These are phyloP conservation scores for Salvia splendens DNA, from an alignment of 257 asterid species.

Conservation along the genomic window DNA sequence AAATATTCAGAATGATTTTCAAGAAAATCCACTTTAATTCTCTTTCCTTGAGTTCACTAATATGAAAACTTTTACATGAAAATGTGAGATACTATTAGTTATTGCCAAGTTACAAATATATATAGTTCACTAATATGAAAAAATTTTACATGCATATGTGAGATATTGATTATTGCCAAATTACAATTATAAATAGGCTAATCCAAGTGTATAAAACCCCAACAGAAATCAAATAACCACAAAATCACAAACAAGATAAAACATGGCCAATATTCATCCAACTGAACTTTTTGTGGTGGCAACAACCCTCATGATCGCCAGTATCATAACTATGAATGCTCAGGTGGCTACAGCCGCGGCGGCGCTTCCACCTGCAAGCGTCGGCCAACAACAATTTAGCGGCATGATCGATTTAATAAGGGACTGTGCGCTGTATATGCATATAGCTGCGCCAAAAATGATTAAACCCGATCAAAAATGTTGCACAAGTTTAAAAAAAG, in stretches of 20 bases:
- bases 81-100: too few relatives aligned
- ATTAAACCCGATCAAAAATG: conserved; percentile 30
- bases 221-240: neutral
- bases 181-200: neutral
- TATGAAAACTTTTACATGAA: neutral
- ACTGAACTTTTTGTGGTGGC: neutral
- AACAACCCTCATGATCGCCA: conserved; percentile 13
- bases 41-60: neutral
- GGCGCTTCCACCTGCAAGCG: too few relatives aligned
- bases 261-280: conserved; percentile 7
- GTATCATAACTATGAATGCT: conserved; percentile 5
- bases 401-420: conserved; percentile 26
- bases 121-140: neutral
- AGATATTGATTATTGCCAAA: conserved; percentile 12
- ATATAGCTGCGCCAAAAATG: conserved; percentile 15
- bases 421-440: conserved; percentile 29
- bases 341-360: neutral
- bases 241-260: neutral
- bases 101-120: too few relatives aligned
- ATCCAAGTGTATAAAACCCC: conserved; percentile 19
- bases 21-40: neutral
- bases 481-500: conserved; percentile 27
- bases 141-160: neutral
- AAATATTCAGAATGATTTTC: neutral
- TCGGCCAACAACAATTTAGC: neutral